A percentile compares a stretch with the other conserved stretches of the same genome.
These are phyloP conservation scores for Aspergillus thermomutatus DNA, from an alignment of 2,329 filamentous ascomycete genomes.

Conservation along the genomic window DNA sequence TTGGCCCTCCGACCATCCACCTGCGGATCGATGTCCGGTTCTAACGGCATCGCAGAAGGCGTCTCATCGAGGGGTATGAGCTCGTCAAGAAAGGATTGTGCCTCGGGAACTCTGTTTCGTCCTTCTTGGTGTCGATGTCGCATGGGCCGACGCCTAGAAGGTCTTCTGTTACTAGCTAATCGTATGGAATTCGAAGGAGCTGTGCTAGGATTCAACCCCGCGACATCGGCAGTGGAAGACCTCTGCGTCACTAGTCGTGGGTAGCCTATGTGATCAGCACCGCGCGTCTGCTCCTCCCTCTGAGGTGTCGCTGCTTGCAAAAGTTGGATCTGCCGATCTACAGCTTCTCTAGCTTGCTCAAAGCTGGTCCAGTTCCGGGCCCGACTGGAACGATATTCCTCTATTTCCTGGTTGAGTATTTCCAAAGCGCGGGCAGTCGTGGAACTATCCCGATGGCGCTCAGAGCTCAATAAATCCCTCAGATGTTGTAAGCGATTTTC, in stretches of 20 bases:
- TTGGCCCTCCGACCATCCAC: slow-evolving; percentile 54
- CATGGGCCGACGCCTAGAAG: slow-evolving; percentile 18
- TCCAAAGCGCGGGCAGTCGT: slow-evolving; percentile 34
- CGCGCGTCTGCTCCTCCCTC: slow-evolving; percentile 13
- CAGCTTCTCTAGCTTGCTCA: slow-evolving; percentile 23
- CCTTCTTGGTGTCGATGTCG: slow-evolving; percentile 16
- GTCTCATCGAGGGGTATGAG: slow-evolving; percentile 23
- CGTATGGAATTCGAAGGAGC: slow-evolving; percentile 12
- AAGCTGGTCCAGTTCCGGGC: slow-evolving; percentile 21
- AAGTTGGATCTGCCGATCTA: slow-evolving; percentile 26
- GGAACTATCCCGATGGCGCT: slow-evolving; percentile 29
- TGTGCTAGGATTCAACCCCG: slow-evolving; percentile 17
- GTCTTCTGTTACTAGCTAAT: slow-evolving; percentile 11
- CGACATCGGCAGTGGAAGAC: slow-evolving; percentile 9
- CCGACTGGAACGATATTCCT: slow-evolving; percentile 27
- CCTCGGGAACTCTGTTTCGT: slow-evolving; percentile 14
- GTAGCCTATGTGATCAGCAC: slow-evolving; percentile 8
- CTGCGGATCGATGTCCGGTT: slow-evolving; percentile 21
- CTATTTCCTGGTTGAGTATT: slow-evolving; percentile 39
- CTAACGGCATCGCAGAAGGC: slow-evolving; percentile 25
- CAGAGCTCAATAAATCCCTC: slow-evolving; percentile 37
- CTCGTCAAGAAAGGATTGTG: slow-evolving; percentile 24
- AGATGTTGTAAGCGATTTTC: slow-evolving; percentile 34
- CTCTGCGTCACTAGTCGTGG: slow-evolving; percentile 11
- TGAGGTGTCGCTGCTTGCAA: slow-evolving; percentile 12